These are phyloP conservation scores for Colletotrichum eleusines DNA, from an alignment of 2,329 filamentous ascomycete genomes.

Conservation along the genomic window DNA sequence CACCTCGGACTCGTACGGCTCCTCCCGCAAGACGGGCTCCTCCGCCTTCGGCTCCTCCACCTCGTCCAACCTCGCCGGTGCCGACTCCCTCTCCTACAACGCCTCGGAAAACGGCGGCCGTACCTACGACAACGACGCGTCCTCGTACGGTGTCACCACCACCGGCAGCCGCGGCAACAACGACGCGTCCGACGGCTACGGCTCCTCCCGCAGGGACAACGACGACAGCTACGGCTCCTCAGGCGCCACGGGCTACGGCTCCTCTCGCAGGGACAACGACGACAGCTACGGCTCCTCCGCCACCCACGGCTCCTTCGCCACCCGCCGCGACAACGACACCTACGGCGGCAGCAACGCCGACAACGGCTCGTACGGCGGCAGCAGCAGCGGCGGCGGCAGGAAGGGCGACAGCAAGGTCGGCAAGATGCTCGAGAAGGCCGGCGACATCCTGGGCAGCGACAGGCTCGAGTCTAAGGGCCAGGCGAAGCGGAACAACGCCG, in stretches of 20 bases:
- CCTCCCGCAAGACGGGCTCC: slow-evolving; percentile 30
- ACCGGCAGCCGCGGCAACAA: slow-evolving; percentile 39
- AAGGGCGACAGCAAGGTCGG: slow-evolving; percentile 62
- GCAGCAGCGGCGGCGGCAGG: slow-evolving; percentile 40
- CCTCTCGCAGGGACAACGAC: slow-evolving; percentile 43
- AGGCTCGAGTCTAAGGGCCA: slow-evolving; percentile 62
- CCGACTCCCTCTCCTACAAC: slow-evolving; percentile 43
- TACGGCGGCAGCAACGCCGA: slow-evolving; percentile 42
- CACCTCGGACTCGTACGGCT: slow-evolving; percentile 1
- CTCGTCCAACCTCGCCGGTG: slow-evolving; percentile 41
- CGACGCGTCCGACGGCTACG: slow-evolving; percentile 39
- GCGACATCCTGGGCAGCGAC: slow-evolving; percentile 61
- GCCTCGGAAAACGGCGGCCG: slow-evolving; percentile 42
- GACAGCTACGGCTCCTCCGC: slow-evolving; percentile 43
- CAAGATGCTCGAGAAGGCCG: slow-evolving; percentile 71
- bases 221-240: slow-evolving; percentile 38
- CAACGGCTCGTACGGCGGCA: slow-evolving; percentile 43
- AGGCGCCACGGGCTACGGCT: slow-evolving; percentile 41
- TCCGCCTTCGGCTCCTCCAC: slow-evolving; percentile 24
- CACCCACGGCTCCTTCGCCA: slow-evolving; percentile 19
- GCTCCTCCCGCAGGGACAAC: slow-evolving; percentile 43
- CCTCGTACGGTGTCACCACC: slow-evolving; percentile 42
- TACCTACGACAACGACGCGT: slow-evolving; percentile 35
- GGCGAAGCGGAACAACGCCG: slow-evolving; percentile 60
- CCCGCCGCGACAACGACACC: slow-evolving; percentile 14